Evolutionary conservation across 257 asterid species (phyloP).

Genomic region (Eustoma russellianum): DNA sequence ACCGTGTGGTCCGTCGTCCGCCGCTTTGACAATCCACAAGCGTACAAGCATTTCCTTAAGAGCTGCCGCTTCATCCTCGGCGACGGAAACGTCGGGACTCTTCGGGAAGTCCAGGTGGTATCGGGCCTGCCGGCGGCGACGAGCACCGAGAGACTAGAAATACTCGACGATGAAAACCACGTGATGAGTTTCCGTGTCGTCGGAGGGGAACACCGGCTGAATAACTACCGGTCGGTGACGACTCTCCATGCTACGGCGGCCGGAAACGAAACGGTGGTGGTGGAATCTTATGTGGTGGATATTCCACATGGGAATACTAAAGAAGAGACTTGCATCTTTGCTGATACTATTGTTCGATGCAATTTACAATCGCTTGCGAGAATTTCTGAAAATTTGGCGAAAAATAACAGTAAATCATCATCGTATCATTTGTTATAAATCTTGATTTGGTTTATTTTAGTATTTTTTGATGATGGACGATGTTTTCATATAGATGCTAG

Average conservation of each 20-base stretch:
- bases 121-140: slow-evolving; percentile 73
- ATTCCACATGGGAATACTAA: slow-evolving; percentile 62
- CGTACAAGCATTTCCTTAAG: slow-evolving; percentile 64
- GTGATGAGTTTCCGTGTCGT: slow-evolving; percentile 73
- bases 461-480: slow-evolving; percentile 9
- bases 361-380: slow-evolving; percentile 64
- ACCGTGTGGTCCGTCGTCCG: slow-evolving; percentile 76
- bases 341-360: slow-evolving; percentile 69
- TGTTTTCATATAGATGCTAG: slow-evolving; percentile 20
- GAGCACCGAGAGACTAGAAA: slow-evolving; percentile 71
- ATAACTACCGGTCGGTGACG: slow-evolving; percentile 60
- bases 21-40: slow-evolving; percentile 78
- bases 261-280: slow-evolving; percentile 47
- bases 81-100: slow-evolving; percentile 59
- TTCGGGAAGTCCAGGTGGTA: slow-evolving; percentile 66
- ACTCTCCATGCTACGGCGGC: slow-evolving; percentile 39
- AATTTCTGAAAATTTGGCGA: slow-evolving; percentile 32
- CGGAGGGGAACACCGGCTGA: slow-evolving; percentile 72
- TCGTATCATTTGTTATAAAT: neutral
- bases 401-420: slow-evolving; percentile 14
- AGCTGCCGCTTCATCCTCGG: slow-evolving; percentile 64
- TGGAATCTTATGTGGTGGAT: slow-evolving; percentile 79
- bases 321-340: slow-evolving; percentile 72
- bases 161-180: slow-evolving; percentile 65
- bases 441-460: neutral